Conservation (phyloP, 2,329 filamentous ascomycete species). For the Epichloe sp. region DNA sequence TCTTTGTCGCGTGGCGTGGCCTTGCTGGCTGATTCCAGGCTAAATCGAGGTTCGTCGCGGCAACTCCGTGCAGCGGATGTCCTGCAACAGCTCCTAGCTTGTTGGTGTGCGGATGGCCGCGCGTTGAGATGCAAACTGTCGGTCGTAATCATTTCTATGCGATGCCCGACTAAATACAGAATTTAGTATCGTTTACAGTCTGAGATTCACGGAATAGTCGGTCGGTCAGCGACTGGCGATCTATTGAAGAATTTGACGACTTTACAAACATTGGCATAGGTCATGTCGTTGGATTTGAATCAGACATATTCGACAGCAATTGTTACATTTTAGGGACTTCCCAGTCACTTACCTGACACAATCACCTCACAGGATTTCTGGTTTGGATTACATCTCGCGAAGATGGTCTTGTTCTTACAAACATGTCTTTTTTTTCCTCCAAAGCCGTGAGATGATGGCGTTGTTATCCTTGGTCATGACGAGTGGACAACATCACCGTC, state of each 20-base stretch:
- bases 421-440: neutral
- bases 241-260: conserved; percentile 2
- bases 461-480: conserved; percentile 7
- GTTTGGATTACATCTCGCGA: conserved; percentile 8
- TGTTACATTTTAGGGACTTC: conserved; percentile 49
- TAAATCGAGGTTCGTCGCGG: neutral
- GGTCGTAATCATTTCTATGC: neutral
- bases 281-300: conserved; percentile 23
- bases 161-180: neutral
- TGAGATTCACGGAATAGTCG: neutral
- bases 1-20: neutral
- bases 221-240: neutral
- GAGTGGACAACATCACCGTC: neutral
- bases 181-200: conserved; percentile 1
- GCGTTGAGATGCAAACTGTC: neutral
- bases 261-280: conserved; percentile 4
- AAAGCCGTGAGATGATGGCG: neutral
- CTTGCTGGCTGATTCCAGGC: neutral
- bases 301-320: conserved; percentile 40
- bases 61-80: neutral
- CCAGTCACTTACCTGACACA: conserved; percentile 24
- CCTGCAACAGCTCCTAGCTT: neutral
- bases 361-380: conserved; percentile 11
- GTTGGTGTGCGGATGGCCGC: neutral
- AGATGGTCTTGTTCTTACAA: conserved; percentile 8